A percentile compares a stretch with the other conserved stretches of the same genome.
Conservation (phyloP, 1,284 basidiomycete genomes). For the Heliocybe sulcata region DNA sequence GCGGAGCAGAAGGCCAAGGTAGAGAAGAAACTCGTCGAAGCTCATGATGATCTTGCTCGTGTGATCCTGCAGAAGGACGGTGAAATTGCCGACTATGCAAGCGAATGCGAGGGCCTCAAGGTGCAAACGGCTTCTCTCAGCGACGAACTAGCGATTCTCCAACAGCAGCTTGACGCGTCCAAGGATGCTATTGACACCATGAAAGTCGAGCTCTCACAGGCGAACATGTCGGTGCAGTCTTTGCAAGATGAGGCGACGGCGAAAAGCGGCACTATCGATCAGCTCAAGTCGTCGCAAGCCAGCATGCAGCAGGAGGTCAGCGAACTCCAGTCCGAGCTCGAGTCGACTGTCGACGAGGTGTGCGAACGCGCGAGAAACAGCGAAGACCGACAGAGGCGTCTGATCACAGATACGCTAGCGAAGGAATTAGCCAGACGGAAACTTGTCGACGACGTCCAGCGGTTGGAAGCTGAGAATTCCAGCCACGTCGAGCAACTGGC, state of each 20-base stretch:
- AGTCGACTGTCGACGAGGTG: slow-evolving; percentile 11
- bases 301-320: slow-evolving; percentile 7
- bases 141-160: too few relatives aligned
- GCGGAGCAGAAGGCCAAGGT: not conserved
- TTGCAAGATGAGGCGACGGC: slow-evolving; percentile 7
- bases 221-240: slow-evolving; percentile 7
- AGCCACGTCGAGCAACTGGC: not conserved
- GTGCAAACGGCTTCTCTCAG: slow-evolving; percentile 1
- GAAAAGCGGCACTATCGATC: slow-evolving; percentile 6
- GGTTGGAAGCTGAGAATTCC: not conserved
- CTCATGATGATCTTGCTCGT: not conserved
- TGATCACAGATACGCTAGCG: slow-evolving; percentile 3
- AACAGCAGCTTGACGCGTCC: not conserved
- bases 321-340: slow-evolving; percentile 11
- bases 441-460: not conserved
- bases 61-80: not conserved
- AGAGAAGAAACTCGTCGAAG: not conserved
- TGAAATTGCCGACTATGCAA: not conserved
- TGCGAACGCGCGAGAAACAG: slow-evolving; percentile 10
- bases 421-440: slow-evolving; percentile 8
- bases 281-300: slow-evolving; percentile 7
- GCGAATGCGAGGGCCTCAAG: not conserved
- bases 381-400: not conserved
- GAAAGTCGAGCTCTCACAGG: slow-evolving; percentile 3
- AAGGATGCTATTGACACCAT: not conserved